Evolutionary conservation across 179 eudicot species (phyloP).

Genomic region (Carnegiea gigantea): DNA sequence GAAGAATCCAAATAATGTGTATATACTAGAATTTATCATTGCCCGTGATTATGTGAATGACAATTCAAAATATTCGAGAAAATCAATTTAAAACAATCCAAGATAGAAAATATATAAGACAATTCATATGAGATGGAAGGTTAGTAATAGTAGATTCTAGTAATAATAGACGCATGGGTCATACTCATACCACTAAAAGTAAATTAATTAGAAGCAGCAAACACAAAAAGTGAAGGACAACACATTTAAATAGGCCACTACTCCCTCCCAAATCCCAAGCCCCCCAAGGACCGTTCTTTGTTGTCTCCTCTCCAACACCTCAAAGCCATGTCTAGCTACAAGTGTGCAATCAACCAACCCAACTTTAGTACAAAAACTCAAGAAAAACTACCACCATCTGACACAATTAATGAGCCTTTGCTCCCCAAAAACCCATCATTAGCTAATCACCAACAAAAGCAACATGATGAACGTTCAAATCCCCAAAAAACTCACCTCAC

Average conservation of each 20-base stretch:
- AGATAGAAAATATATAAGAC: neutral
- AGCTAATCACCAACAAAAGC: constrained; percentile 7
- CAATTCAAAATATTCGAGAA: neutral
- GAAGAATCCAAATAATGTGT: too few species aligned
- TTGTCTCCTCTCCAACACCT: constrained; percentile 9
- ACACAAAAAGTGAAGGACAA: neutral
- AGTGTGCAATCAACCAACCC: constrained; percentile 4
- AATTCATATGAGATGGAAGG: neutral
- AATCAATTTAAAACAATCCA: neutral
- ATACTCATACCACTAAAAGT: neutral
- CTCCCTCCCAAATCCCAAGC: constrained; percentile 10
- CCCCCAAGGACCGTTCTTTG: neutral
- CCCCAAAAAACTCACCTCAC: constrained; percentile 18
- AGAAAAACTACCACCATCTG: neutral
- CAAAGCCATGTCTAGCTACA: constrained; percentile 10
- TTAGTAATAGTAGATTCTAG: neutral
- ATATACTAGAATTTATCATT: too few species aligned
- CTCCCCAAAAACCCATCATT: neutral
- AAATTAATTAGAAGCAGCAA: neutral
- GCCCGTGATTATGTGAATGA: neutral
- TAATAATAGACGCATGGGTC: neutral
- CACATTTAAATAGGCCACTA: neutral
- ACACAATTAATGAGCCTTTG: neutral
- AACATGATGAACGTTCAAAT: neutral
- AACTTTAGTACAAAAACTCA: neutral